Evolutionary conservation across 208 protist species (phyloP).

Genomic region (Crithidia thermophila): DNA sequence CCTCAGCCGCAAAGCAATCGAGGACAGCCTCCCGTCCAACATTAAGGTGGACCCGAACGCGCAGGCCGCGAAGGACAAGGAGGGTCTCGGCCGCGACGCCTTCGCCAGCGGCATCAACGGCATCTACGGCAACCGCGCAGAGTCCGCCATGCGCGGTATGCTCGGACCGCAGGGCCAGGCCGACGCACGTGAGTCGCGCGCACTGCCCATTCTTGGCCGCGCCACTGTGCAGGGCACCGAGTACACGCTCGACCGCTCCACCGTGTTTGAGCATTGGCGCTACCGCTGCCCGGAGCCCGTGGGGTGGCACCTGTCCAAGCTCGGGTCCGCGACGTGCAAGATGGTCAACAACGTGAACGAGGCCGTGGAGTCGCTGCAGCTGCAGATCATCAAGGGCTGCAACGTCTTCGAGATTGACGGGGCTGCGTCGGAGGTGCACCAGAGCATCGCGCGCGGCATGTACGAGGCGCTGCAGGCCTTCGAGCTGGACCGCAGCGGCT

Average conservation of each 20-base stretch:
- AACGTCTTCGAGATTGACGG: constrained; percentile 91
- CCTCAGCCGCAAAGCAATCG: constrained; percentile 36
- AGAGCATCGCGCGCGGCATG: constrained; percentile 75
- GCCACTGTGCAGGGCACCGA: constrained; percentile 73
- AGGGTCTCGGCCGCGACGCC: constrained; percentile 30
- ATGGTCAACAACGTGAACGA: constrained; percentile 85
- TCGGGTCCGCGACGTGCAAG: constrained; percentile 85
- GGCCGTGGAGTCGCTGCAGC: constrained; percentile 84
- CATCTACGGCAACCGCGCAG: constrained; percentile 76
- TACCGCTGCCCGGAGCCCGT: constrained; percentile 72
- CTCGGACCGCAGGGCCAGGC: constrained; percentile 77
- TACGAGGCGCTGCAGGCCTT: constrained; percentile 84
- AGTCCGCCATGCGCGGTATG: constrained; percentile 85
- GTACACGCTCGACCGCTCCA: constrained; percentile 83
- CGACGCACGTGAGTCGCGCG: constrained; percentile 78
- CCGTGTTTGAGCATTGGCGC: constrained; percentile 85
- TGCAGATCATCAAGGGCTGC: constrained; percentile 90
- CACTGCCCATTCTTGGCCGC: constrained; percentile 77
- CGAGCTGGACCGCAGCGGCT: constrained; percentile 87
- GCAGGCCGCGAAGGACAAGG: constrained; percentile 15
- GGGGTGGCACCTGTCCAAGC: constrained; percentile 82
- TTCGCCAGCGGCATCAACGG: constrained; percentile 74
- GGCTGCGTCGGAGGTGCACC: constrained; percentile 76
- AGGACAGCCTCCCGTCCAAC: constrained; percentile 41
- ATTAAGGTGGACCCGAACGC: constrained; percentile 39